Evolutionary conservation across 1,284 basidiomycete species (phyloP).

Genomic region (Melampsora americana): DNA sequence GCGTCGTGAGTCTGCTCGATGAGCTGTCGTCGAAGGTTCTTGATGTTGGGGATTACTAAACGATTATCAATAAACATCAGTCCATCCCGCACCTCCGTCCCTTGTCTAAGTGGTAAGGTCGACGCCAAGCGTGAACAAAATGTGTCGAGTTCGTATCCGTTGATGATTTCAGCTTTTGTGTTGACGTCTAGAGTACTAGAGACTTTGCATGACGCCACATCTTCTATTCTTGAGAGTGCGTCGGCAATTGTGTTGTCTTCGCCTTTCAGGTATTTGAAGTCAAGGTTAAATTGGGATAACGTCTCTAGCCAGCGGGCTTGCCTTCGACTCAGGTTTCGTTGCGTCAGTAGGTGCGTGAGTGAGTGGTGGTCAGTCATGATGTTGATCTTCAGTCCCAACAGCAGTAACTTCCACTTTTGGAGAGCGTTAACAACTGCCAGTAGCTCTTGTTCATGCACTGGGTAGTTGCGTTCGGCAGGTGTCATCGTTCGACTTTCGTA

Average conservation of each 20-base stretch:
- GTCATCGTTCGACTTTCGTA: conserved; percentile 44
- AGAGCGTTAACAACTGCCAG: conserved; percentile 44
- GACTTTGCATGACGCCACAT: not conserved
- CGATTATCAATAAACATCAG: conserved; percentile 1
- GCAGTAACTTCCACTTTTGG: conserved; percentile 42
- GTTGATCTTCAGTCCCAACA: conserved; percentile 12
- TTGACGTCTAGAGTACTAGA: no score
- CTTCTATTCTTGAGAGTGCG: conserved; percentile 25
- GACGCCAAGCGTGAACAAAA: not conserved
- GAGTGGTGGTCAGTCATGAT: conserved; percentile 16
- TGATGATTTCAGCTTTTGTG: not conserved
- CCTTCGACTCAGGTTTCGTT: conserved; percentile 46
- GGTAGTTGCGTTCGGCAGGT: conserved; percentile 45
- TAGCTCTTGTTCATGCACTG: conserved; percentile 30
- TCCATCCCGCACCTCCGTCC: not conserved
- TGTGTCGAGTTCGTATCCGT: not conserved
- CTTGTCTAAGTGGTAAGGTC: not conserved
- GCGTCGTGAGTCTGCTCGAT: not conserved
- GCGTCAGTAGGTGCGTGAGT: conserved; percentile 44
- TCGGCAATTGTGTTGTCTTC: conserved; percentile 11
- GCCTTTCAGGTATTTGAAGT: conserved; percentile 6
- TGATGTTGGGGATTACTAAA: not conserved
- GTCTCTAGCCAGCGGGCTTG: conserved; percentile 8
- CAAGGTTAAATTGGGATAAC: not conserved
- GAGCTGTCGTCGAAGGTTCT: not conserved